phyloP scores from a whole-genome alignment of 179 eudicot genomes.

The Silene coronaria region DNA sequence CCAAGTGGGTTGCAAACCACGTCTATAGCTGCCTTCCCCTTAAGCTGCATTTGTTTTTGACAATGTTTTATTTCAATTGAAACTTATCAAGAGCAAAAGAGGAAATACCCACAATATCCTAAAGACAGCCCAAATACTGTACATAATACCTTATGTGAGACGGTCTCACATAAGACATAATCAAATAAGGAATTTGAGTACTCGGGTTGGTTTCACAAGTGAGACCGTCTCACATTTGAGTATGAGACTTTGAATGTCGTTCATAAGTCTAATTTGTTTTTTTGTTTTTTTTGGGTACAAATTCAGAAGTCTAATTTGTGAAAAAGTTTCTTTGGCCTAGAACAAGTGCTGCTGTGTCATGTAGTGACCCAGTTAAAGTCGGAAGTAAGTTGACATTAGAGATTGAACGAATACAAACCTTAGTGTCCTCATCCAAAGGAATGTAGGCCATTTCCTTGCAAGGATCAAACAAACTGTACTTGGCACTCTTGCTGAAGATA shows the following conservation, averaged over 20 bases:
- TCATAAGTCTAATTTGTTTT: too few species aligned
- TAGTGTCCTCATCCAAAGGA: conserved; percentile 97
- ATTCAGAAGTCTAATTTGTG: too few species aligned
- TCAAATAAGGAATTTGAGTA: too few species aligned
- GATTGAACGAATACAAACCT: conserved; percentile 45
- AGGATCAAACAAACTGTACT: conserved; percentile 95
- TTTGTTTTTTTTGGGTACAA: too few species aligned
- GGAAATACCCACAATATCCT: too few species aligned
- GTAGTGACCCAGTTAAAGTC: neutral
- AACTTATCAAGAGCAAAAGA: neutral
- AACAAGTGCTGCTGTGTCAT: neutral
- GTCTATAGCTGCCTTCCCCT: conserved; percentile 98
- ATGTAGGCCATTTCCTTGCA: conserved; percentile 99
- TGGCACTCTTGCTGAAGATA: conserved; percentile 98
- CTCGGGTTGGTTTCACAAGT: too few species aligned
- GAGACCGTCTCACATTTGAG: too few species aligned
- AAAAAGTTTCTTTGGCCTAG: too few species aligned
- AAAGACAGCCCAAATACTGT: too few species aligned
- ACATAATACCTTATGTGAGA: too few species aligned
- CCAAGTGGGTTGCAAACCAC: conserved; percentile 99
- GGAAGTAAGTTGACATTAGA: neutral
- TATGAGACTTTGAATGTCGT: too few species aligned
- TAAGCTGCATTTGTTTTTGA: conserved; percentile 43
- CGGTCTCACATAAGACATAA: too few species aligned
- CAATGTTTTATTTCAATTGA: neutral